These are phyloP conservation scores for Exophiala spinifera DNA, from an alignment of 2,329 filamentous ascomycete genomes.

Conservation along the genomic window DNA sequence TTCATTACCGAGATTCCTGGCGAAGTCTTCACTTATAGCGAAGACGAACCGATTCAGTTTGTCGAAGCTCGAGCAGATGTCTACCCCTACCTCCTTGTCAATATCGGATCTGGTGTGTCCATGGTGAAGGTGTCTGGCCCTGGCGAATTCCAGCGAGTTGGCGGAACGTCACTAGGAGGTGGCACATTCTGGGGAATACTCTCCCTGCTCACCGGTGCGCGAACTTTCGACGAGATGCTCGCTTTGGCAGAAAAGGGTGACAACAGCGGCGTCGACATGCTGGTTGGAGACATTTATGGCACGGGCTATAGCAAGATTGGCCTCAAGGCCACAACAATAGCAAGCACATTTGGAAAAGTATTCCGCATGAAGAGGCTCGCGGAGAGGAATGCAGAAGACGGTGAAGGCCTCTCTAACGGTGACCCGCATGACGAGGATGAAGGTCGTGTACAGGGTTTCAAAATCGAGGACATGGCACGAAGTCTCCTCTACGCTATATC, in stretches of 20 bases:
- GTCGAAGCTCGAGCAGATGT: slow-evolving; percentile 73
- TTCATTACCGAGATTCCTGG: slow-evolving; percentile 97
- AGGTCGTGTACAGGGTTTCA: slow-evolving; percentile 55
- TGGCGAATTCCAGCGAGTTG: slow-evolving; percentile 81
- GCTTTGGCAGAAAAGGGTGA: slow-evolving; percentile 86
- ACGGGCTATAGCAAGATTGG: slow-evolving; percentile 91
- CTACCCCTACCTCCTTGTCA: slow-evolving; percentile 95
- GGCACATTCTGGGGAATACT: slow-evolving; percentile 97
- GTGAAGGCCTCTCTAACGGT: slow-evolving; percentile 55
- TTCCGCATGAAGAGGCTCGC: slow-evolving; percentile 87
- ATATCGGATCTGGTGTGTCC: slow-evolving; percentile 94
- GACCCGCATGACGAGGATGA: slow-evolving; percentile 39
- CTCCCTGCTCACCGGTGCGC: slow-evolving; percentile 85
- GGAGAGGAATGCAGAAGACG: slow-evolving; percentile 74
- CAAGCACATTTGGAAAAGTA: slow-evolving; percentile 94
- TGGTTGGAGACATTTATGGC: slow-evolving; percentile 97
- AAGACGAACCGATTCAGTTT: slow-evolving; percentile 87
- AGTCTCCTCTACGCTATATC: slow-evolving; percentile 85
- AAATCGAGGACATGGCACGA: slow-evolving; percentile 78
- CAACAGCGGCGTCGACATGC: slow-evolving; percentile 89
- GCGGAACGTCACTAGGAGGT: slow-evolving; percentile 89
- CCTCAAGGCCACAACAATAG: slow-evolving; percentile 91
- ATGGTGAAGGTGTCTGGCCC: slow-evolving; percentile 97
- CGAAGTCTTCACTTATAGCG: slow-evolving; percentile 93
- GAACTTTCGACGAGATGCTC: slow-evolving; percentile 97